Evolutionary conservation across 2,329 filamentous ascomycete genomes (phyloP).

Genomic region (Microcyclosporella mali): DNA sequence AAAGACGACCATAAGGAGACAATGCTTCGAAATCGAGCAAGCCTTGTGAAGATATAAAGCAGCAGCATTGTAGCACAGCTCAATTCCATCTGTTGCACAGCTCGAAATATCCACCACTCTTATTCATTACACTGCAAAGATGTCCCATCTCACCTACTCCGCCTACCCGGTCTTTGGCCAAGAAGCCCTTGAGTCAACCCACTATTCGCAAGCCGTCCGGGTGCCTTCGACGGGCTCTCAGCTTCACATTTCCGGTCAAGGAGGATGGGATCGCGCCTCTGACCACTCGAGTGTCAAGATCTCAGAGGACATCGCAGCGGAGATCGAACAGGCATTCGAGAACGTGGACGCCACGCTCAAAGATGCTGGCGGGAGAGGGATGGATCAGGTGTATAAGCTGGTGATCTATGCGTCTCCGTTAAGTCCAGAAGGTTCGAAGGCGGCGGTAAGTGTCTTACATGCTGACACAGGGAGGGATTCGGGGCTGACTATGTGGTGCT

Average conservation of each 20-base stretch:
- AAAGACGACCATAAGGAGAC: no score
- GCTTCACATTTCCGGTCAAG: constrained; percentile 1
- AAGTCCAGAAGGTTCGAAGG: background rate
- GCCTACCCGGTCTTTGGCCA: constrained; percentile 1
- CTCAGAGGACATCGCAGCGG: background rate
- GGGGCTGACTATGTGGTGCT: background rate
- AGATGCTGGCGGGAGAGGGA: background rate
- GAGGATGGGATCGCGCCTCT: background rate
- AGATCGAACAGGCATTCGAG: constrained; percentile 1
- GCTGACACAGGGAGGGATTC: no score
- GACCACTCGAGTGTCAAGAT: background rate
- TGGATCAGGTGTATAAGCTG: constrained; percentile 1
- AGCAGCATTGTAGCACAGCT: no score
- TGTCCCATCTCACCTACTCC: constrained; percentile 1
- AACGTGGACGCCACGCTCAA: constrained; percentile 1
- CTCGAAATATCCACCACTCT: background rate
- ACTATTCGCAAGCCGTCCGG: constrained; percentile 1
- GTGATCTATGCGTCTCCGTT: background rate
- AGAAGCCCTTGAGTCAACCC: background rate
- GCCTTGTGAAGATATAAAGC: no score
- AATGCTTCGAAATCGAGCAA: no score
- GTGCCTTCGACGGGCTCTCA: background rate
- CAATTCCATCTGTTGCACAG: background rate
- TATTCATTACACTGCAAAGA: background rate
- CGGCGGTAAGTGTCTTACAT: background rate